Evolutionary conservation across 208 protist species (phyloP), one percentile per base, ranked within the genome.

Genomic region (Wallacemonas sp.): DNA sequence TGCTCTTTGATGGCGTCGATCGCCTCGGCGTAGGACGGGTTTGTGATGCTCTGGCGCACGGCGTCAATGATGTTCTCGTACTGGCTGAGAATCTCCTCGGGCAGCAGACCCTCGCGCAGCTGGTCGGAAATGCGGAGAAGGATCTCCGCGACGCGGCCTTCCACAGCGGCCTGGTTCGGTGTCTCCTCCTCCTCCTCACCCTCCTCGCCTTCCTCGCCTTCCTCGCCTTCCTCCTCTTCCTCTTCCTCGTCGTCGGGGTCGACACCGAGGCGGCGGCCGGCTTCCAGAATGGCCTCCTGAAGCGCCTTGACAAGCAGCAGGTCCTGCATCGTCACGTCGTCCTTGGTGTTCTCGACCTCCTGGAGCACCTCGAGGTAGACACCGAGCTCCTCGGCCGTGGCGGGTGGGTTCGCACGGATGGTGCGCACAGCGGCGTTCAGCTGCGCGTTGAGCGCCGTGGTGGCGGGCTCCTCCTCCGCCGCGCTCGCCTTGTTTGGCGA

Each of bases 91-190:
- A 77, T 54, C 69, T 80, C 85, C 25, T 77, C 55, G 3, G 77
- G 67, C 39, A 86, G 52, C 22, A 50, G 16, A 41, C 73, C 46
- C 20, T 89, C 83, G 16, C 83, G 72, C 14, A 90, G 70, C 50
- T 70, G 68, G 62, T 79, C 68, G 7, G 85, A 88, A 26, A 94
- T 80, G 11, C 84, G 67, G 14, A 85, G 62, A 8, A 88, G 74
- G 4, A 78, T 46, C 25, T 71, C 67, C 3, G 79, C 41, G 48
- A 84, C 67, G 14, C 42, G 65, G n/a, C 59, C 67, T 12, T 67
- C 65, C 8, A 41, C 25, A 29, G 32, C 32, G n/a, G 16, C 42
- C 38, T 25, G 23, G 12, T 25, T 36, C 3, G 28, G 44, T 25
- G 1, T 5, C 7, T 26, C 10, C 33, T 54, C 59, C 52, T 65